Evolutionary conservation across 352 stramenopile genomes (phyloP).

Genomic region (Globisporangium parvum): DNA sequence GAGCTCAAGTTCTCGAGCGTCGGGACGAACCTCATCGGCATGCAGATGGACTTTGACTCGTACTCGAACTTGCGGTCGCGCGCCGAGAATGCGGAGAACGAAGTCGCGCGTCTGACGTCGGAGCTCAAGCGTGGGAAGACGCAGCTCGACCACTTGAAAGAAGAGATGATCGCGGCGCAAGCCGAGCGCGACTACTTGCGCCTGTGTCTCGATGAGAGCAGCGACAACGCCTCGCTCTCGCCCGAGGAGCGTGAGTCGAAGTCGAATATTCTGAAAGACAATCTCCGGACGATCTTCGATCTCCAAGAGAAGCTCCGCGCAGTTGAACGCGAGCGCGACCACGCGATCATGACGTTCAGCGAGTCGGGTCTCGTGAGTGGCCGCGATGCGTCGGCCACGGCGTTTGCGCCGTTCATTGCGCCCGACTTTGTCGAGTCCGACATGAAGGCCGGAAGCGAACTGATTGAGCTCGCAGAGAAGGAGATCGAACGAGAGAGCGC

Average conservation of each 20-base stretch:
- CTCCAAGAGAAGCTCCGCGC: constrained; percentile 73
- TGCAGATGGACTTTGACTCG: constrained; percentile 68
- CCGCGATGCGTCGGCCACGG: constrained; percentile 4
- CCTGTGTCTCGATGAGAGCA: constrained; percentile 57
- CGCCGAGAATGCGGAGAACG: constrained; percentile 75
- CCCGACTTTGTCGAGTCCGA: constrained; percentile 38
- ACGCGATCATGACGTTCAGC: constrained; percentile 35
- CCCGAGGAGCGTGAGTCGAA: constrained; percentile 47
- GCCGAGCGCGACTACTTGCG: constrained; percentile 75
- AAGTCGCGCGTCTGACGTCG: constrained; percentile 61
- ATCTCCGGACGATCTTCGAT: constrained; percentile 73
- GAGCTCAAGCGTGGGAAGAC: constrained; percentile 76
- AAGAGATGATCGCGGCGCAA: constrained; percentile 84
- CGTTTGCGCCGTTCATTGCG: constrained; percentile 25
- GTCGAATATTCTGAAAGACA: constrained; percentile 65
- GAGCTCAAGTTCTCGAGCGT: constrained; percentile 65
- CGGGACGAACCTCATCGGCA: constrained; percentile 55
- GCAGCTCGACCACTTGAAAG: constrained; percentile 74
- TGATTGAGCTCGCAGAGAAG: constrained; percentile 65
- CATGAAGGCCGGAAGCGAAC: constrained; percentile 50
- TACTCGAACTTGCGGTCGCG: constrained; percentile 65
- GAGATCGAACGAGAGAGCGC: constrained; percentile 76
- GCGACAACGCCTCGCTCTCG: constrained; percentile 10
- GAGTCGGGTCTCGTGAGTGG: constrained; percentile 12
- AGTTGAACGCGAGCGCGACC: constrained; percentile 61